Base-by-base conservation (phyloP, 116 monocot genomes). In the Iris pallida region DNA sequence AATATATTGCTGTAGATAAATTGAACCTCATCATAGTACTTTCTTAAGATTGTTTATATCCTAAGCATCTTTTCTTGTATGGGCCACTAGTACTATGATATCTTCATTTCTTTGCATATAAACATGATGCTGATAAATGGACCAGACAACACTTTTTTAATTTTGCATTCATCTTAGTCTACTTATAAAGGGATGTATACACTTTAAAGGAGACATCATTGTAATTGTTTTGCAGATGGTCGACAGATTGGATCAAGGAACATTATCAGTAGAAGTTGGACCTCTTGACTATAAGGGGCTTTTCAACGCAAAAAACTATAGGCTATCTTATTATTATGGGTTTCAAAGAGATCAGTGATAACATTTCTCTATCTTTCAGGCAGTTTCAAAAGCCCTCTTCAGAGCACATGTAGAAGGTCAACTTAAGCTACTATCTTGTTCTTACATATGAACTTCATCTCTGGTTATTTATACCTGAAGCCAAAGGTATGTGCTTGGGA, bases 351-450 rank as follows among this genome's bases (percentile, higher is more conserved):
- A 10, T 70, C 19, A 55, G 30, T 62, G 60, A 78, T 74, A 68
- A 44, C 47, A 3, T 55, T 77, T 40, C 57, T 59, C 73, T 74
- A 15, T 63, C 14, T 80, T 80, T 75, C 82, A 96, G 96, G 89
- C 96, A 65, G 96, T 92, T 56, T 65, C 80, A 45, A 96, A 83
- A 68, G 92, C 96, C 18, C 87, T 96, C 18, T 89, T 96, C 75
- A 73, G 85, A 79, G 96, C 96, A 56, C 96, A 96, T 80, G 92
- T 96, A 18, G 96, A 96, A 87, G 96, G 96, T 47, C 89, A 78
- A 65, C 89, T 96, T 6, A 96, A 96, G 92, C 92, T 96, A 72
- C 67, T 64, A 59, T 18, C 47, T 58, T 40, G 56, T 65, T 40
- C 17, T 57, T 15, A 53, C 10, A 20, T 16, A 48, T 20, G 10